Evolutionary conservation across 352 stramenopile species (phyloP), one percentile per base, ranked within the genome.

Genomic region (Elongisporangium undulatum): DNA sequence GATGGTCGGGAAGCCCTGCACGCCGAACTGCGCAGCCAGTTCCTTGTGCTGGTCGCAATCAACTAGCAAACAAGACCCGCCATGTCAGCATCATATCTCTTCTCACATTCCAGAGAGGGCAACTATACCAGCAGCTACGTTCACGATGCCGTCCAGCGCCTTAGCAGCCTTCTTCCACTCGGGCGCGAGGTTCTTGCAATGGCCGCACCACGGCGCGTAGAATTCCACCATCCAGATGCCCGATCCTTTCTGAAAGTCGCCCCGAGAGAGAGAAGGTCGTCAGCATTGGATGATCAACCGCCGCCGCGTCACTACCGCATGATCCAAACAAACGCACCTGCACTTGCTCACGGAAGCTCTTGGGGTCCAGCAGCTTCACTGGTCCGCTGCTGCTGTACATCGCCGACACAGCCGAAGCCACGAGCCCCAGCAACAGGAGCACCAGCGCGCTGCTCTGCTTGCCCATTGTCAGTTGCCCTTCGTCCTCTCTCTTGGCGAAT

Each of bases 141-240:
- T 96, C 26, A 98, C 92, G 26, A 97, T 79, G 26, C 89, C 89
- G 17, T 92, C 77, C 4, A 98, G 70, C 49, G 85, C 86, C 66
- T 91, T 91, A 24, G 93, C 91, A 3, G 90, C 90, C 59, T 94
- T 92, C 72, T 95, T 91, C 82, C 87, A 98, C 68, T 97, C 90
- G 1, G 94, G 94, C 19, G 86, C 85, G 41, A 98, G 80, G 60
- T 86, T 81, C 77, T 97, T 96, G 81, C 94, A 98, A 75, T 98
- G 94, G 38, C 94, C 94, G 61, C 92, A 98, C 92, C 92, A 98
- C 48, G 94, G 94, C 53, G 94, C 94, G 55, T 97, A 97, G 65
- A 98, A 98, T 71, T 98, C 89, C 19, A 98, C 90, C n/a, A 98
- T 55, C 91, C 92, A 98, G 66, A 95, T 75, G 15, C 82, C 82